Percentiles rank a stretch among this genome's conserved stretches.
These are phyloP conservation scores for Centrapalus pauciflorus DNA, from an alignment of 129 eudicot species.

Conservation along the genomic window DNA sequence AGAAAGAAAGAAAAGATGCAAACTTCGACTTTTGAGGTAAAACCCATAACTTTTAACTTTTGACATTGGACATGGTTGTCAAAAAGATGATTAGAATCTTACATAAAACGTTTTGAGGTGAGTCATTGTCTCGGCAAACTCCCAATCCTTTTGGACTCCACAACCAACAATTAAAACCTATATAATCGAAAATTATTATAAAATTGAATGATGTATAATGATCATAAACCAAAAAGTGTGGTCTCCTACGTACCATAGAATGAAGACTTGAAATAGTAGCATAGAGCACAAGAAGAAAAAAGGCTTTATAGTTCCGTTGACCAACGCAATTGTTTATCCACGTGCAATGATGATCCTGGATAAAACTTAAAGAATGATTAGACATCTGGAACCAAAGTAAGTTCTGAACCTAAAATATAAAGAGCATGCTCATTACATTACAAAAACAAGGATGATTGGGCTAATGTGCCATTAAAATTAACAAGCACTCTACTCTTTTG, in stretches of 20 bases:
- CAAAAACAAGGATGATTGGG: not conserved
- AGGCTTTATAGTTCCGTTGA: slow-evolving; percentile 70
- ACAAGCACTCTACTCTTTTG: too few species aligned
- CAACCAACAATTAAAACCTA: slow-evolving; percentile 47
- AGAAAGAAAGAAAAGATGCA: not conserved
- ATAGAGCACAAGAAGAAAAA: slow-evolving; percentile 54
- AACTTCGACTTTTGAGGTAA: not conserved
- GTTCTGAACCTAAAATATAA: not conserved
- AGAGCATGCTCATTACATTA: not conserved
- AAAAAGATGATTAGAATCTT: slow-evolving; percentile 28
- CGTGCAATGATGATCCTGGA: slow-evolving; percentile 83
- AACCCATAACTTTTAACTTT: not conserved
- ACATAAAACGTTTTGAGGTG: slow-evolving; percentile 63
- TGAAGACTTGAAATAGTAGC: slow-evolving; percentile 50
- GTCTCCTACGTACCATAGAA: slow-evolving; percentile 42
- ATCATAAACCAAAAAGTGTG: not conserved
- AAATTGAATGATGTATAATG: not conserved
- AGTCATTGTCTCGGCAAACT: slow-evolving; percentile 22
- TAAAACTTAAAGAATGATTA: slow-evolving; percentile 6
- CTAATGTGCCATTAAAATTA: too few species aligned
- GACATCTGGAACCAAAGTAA: not conserved
- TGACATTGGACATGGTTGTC: not conserved
- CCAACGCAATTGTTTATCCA: slow-evolving; percentile 95
- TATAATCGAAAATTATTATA: slow-evolving; percentile 7
- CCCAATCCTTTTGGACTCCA: slow-evolving; percentile 60